These are phyloP conservation scores for Solanum raphanifolium DNA, from an alignment of 257 asterid genomes.

Conservation along the genomic window DNA sequence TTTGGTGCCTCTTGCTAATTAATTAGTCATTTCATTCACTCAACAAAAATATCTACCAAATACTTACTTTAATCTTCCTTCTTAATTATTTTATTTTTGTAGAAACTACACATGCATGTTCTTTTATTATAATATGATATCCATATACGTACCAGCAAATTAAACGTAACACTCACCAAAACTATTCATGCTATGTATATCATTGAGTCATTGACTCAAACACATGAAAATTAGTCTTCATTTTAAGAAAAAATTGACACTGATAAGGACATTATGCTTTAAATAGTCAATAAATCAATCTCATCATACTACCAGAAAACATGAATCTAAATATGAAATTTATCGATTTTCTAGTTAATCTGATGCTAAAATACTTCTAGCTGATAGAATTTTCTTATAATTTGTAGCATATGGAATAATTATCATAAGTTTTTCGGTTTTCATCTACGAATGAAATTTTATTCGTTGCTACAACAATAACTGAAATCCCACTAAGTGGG, in stretches of 20 bases:
- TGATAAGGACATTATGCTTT: neutral
- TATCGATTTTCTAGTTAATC: neutral
- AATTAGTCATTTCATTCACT: neutral
- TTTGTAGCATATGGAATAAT: neutral
- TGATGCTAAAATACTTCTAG: neutral
- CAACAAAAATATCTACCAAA: constrained; percentile 1
- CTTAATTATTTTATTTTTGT: neutral
- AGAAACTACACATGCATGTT: neutral
- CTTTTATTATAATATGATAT: neutral
- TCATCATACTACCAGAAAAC: neutral
- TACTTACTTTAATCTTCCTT: neutral
- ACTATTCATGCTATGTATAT: neutral
- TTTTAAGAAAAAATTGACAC: neutral
- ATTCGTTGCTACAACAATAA: too few species aligned
- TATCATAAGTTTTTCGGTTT: neutral
- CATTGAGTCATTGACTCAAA: neutral
- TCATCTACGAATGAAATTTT: neutral
- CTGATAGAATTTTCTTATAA: neutral
- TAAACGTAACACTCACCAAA: neutral
- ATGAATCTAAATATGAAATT: neutral
- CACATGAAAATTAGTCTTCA: neutral
- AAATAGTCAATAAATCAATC: neutral
- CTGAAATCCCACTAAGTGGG: neutral
- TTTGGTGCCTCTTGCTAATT: neutral
- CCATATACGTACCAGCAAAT: neutral